Conservation (phyloP, 257 asterid species). For the Scutellaria baicalensis region DNA sequence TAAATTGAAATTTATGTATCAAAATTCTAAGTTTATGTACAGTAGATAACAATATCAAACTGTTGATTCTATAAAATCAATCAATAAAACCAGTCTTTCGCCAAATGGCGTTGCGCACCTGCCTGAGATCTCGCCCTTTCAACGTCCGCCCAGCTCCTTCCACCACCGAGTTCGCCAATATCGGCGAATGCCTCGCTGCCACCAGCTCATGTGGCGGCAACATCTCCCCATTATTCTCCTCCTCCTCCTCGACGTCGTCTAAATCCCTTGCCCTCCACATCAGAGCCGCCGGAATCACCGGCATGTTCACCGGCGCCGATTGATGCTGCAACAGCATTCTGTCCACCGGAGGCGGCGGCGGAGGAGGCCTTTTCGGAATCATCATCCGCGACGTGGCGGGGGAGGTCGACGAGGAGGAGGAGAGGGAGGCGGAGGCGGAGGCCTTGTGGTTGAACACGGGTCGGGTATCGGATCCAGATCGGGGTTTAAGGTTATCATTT, state of each 20-base stretch:
- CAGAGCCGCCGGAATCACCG: slow-evolving; percentile 37
- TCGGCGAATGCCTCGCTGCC: slow-evolving; percentile 38
- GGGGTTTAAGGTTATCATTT: not conserved
- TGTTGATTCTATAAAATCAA: not conserved
- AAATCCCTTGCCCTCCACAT: slow-evolving; percentile 29
- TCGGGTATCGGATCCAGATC: slow-evolving; percentile 30
- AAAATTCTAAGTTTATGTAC: too few species aligned
- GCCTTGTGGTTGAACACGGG: slow-evolving; percentile 65
- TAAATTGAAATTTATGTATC: too few species aligned
- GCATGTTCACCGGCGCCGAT: slow-evolving; percentile 71
- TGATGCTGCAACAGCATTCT: slow-evolving; percentile 25
- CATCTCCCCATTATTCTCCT: slow-evolving; percentile 10
- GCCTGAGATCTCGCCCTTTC: slow-evolving; percentile 68
- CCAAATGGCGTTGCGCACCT: slow-evolving; percentile 63
- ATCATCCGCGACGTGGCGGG: slow-evolving; percentile 33
- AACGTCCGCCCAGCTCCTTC: slow-evolving; percentile 70
- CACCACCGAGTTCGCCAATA: slow-evolving; percentile 49
- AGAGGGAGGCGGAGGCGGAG: slow-evolving; percentile 30
- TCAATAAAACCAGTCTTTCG: slow-evolving; percentile 61
- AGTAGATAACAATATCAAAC: too few species aligned
- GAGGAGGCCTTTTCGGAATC: slow-evolving; percentile 37
- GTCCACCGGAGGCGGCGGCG: slow-evolving; percentile 25
- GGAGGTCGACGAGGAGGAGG: slow-evolving; percentile 40
- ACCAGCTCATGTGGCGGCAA: slow-evolving; percentile 65
- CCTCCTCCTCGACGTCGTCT: slow-evolving; percentile 27